Evolutionary conservation across 2,329 filamentous ascomycete genomes (phyloP).

Genomic region (Penicillium sp.): DNA sequence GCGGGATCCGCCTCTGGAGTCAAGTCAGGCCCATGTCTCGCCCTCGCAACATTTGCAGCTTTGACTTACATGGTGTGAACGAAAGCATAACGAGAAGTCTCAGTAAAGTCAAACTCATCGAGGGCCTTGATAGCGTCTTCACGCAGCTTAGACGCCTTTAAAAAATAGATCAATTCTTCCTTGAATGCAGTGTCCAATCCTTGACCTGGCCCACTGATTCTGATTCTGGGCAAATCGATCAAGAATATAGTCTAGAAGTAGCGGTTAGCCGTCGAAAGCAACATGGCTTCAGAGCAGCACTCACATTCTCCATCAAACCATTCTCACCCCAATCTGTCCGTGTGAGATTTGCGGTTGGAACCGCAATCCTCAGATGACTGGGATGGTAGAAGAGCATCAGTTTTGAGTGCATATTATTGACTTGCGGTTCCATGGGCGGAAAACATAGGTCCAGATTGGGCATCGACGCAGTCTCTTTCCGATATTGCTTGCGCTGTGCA

Average conservation of each 20-base stretch:
- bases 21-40: neutral
- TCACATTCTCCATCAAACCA: constrained; percentile 71
- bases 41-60: neutral
- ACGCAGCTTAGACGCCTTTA: constrained; percentile 60
- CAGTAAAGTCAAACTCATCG: constrained; percentile 71
- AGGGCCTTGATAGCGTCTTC: constrained; percentile 62
- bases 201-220: constrained; percentile 20
- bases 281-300: constrained; percentile 16
- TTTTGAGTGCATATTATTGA: constrained; percentile 87
- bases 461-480: constrained; percentile 39
- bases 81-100: constrained; percentile 67
- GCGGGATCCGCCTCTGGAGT: constrained; percentile 52
- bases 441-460: constrained; percentile 64
- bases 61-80: constrained; percentile 72
- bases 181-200: constrained; percentile 53
- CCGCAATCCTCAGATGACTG: constrained; percentile 66
- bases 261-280: constrained; percentile 8
- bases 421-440: constrained; percentile 66
- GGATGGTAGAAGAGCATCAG: constrained; percentile 80
- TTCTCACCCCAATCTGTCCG: constrained; percentile 85
- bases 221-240: constrained; percentile 70
- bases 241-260: constrained; percentile 65
- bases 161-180: constrained; percentile 64
- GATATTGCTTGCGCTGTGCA: constrained; percentile 33
- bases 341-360: constrained; percentile 82